Evolutionary conservation across 495 filamentous ascomycete genomes (phyloP).

Genomic region (Bombardia bombarda): DNA sequence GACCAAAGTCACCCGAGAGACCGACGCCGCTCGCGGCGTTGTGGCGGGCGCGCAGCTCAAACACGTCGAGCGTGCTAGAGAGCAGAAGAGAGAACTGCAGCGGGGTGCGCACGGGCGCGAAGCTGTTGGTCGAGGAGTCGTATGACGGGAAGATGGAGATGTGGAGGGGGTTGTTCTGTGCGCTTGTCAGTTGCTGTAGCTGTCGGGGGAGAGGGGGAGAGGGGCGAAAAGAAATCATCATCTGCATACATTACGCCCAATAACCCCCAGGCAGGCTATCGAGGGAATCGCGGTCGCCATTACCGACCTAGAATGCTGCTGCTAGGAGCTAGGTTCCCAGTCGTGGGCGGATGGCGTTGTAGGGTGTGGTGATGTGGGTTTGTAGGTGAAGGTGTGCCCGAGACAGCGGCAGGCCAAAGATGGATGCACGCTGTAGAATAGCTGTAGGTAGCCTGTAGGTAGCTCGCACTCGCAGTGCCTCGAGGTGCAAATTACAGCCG

Average conservation of each 20-base stretch:
- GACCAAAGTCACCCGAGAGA: slow-evolving; percentile 70
- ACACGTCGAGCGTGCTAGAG: slow-evolving; percentile 85
- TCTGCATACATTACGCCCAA: slow-evolving; percentile 69
- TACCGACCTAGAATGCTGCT: too few relatives aligned
- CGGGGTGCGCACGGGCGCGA: slow-evolving; percentile 44
- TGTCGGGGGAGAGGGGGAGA: background rate
- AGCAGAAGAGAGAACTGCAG: slow-evolving; percentile 90
- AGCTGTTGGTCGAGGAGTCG: slow-evolving; percentile 34
- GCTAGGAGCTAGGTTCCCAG: background rate
- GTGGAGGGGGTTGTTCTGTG: slow-evolving; percentile 94
- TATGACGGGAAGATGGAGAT: slow-evolving; percentile 78
- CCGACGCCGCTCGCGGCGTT: slow-evolving; percentile 50
- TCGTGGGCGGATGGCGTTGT: background rate
- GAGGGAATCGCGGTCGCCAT: slow-evolving; percentile 51
- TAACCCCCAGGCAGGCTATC: slow-evolving; percentile 87
- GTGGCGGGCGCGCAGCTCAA: slow-evolving; percentile 65
- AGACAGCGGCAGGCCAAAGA: too few relatives aligned
- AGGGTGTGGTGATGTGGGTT: background rate
- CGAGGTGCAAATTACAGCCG: too few relatives aligned
- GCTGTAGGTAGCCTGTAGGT: too few relatives aligned
- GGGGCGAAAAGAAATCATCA: background rate
- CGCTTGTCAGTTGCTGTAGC: background rate
- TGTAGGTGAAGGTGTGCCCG: too few relatives aligned
- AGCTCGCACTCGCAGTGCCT: too few relatives aligned
- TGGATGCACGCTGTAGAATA: too few relatives aligned